These are phyloP conservation scores for Candida ascalaphidarum DNA, from an alignment of 805 yeast species.

Conservation along the genomic window DNA sequence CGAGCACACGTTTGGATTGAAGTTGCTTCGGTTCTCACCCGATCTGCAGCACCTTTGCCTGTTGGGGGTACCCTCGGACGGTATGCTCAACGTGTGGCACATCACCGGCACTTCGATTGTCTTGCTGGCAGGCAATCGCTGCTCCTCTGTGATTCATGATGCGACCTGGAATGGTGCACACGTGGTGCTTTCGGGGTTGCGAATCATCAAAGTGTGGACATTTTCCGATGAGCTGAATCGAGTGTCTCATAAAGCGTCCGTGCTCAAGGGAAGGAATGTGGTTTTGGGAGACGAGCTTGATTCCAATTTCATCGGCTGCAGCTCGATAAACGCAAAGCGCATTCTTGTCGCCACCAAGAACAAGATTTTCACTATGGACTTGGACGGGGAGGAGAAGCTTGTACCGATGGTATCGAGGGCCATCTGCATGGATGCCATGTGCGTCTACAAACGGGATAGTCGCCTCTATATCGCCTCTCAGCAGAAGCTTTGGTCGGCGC, in stretches of 20 bases:
- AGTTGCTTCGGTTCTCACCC: constrained; percentile 46
- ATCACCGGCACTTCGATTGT: constrained; percentile 13
- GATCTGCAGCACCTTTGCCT: constrained; percentile 50
- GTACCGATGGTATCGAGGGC: no score
- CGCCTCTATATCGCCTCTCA: no score
- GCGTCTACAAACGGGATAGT: no score
- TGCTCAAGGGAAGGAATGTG: constrained; percentile 50
- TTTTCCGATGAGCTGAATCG: constrained; percentile 15
- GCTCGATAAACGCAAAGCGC: constrained; percentile 25
- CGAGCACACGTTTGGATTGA: constrained; percentile 63
- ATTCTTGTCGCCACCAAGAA: constrained; percentile 24
- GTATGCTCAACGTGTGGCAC: constrained; percentile 57
- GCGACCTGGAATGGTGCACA: constrained; percentile 46
- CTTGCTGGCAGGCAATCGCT: constrained; percentile 47
- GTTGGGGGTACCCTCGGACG: constrained; percentile 62
- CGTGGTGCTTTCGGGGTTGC: constrained; percentile 50
- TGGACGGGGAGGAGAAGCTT: no score
- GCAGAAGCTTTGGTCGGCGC: no score
- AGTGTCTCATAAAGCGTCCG: constrained; percentile 8
- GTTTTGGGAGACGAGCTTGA: constrained; percentile 42
- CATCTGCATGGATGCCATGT: no score
- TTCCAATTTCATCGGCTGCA: constrained; percentile 39
- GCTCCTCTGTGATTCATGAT: constrained; percentile 51
- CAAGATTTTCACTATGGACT: no score
- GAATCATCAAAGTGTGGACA: constrained; percentile 59